Percentiles rank a stretch among this genome's conserved stretches.
These are phyloP conservation scores for Alternaria panax DNA, from an alignment of 2,329 filamentous ascomycete species.

Conservation along the genomic window DNA sequence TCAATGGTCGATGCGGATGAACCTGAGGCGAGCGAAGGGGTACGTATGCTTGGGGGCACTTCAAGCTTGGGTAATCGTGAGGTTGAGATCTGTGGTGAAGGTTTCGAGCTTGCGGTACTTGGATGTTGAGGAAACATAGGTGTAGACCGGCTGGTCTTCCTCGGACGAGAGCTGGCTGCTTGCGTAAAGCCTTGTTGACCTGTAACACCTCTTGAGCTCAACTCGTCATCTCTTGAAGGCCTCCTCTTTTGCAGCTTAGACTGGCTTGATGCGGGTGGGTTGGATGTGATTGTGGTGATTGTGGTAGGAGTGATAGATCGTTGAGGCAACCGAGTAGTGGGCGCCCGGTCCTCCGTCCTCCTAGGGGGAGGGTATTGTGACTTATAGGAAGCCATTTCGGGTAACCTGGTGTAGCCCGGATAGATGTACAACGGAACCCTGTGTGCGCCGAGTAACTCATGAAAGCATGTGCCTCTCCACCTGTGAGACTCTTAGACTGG, in stretches of 20 bases:
- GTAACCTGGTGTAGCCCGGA: slow-evolving; percentile 46
- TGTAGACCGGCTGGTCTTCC: slow-evolving; percentile 31
- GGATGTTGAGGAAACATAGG: slow-evolving; percentile 28
- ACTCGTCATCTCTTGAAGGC: slow-evolving; percentile 44
- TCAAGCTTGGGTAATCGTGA: slow-evolving; percentile 48
- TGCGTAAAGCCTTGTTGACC: slow-evolving; percentile 29
- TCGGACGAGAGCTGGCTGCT: slow-evolving; percentile 33
- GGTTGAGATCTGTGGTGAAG: slow-evolving; percentile 33
- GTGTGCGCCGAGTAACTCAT: slow-evolving; percentile 51
- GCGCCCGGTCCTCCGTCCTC: slow-evolving; percentile 43
- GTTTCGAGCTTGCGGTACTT: slow-evolving; percentile 29
- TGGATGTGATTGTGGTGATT: slow-evolving; percentile 33
- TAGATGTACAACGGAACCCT: slow-evolving; percentile 43
- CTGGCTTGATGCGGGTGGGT: slow-evolving; percentile 34
- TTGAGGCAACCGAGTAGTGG: slow-evolving; percentile 47
- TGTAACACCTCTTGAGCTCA: slow-evolving; percentile 21
- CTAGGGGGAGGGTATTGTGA: slow-evolving; percentile 46
- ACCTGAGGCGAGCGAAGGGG: slow-evolving; percentile 58
- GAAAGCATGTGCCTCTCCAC: slow-evolving; percentile 47
- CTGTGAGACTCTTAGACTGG: slow-evolving; percentile 29
- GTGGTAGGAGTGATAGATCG: slow-evolving; percentile 47
- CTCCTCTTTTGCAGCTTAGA: slow-evolving; percentile 49
- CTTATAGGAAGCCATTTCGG: slow-evolving; percentile 53
- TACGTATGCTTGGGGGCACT: slow-evolving; percentile 46
- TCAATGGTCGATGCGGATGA: slow-evolving; percentile 57